phyloP scores from a whole-genome alignment of 257 asterid species.

The Paraleonurus japonicus region DNA sequence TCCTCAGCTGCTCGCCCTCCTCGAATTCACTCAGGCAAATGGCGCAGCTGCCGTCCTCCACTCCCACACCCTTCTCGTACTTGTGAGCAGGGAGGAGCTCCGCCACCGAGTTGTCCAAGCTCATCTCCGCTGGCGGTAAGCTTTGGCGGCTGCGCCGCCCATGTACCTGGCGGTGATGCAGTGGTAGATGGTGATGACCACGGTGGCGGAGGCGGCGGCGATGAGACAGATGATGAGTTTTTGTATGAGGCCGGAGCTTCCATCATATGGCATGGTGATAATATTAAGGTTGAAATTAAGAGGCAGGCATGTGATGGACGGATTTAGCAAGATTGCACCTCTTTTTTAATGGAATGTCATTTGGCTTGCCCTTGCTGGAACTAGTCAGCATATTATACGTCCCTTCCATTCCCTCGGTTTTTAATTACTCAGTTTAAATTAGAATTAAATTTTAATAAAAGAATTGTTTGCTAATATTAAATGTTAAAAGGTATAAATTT shows the following conservation, averaged over 20 bases:
- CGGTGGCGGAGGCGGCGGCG: constrained; percentile 21
- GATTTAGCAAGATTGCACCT: constrained; percentile 13
- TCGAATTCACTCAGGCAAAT: constrained; percentile 28
- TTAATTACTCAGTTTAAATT: too few species aligned
- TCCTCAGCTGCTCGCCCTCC: constrained; percentile 30
- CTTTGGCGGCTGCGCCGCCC: background rate
- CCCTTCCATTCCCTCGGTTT: too few species aligned
- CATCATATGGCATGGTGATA: constrained; percentile 9
- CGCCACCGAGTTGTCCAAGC: constrained; percentile 25
- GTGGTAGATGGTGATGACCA: constrained; percentile 26
- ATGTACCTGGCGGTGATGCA: constrained; percentile 14
- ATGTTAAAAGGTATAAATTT: too few species aligned
- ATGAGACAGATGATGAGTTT: constrained; percentile 28
- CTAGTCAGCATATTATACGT: background rate
- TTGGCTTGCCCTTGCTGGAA: too few species aligned
- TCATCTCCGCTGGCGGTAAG: constrained; percentile 17
- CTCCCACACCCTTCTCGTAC: background rate
- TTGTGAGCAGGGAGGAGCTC: constrained; percentile 29
- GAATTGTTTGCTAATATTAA: too few species aligned
- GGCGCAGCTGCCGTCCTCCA: constrained; percentile 22
- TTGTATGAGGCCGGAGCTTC: constrained; percentile 1
- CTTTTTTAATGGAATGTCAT: background rate
- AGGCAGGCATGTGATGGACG: too few species aligned
- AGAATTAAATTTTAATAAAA: too few species aligned
- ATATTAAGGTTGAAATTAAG: background rate